phyloP scores from a whole-genome alignment of 495 filamentous ascomycete species.

The Neurospora sp. region DNA sequence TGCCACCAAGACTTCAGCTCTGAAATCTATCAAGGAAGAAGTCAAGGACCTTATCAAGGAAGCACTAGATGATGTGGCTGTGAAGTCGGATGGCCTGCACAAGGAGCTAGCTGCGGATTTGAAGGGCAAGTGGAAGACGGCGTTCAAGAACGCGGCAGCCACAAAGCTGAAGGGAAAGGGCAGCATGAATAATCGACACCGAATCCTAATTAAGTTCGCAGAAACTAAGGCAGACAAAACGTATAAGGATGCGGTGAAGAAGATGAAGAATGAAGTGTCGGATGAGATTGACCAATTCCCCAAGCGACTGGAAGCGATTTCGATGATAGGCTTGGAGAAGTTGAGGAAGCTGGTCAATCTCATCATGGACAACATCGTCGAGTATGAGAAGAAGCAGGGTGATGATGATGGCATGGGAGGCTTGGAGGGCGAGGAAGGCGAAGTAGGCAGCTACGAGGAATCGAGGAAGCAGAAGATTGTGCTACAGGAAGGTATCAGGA shows the following conservation, averaged over 20 bases:
- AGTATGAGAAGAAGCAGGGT: not conserved
- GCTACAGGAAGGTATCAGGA: not conserved
- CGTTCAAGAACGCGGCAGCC: conserved; percentile 1
- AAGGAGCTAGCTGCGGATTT: not conserved
- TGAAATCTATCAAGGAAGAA: not conserved
- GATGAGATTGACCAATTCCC: not conserved
- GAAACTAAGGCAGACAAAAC: too few species aligned
- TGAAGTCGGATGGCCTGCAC: not conserved
- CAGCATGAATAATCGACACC: not conserved
- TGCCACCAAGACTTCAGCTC: too few species aligned
- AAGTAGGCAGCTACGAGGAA: not conserved
- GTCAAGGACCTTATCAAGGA: not conserved
- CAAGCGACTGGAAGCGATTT: not conserved
- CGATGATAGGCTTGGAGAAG: not conserved
- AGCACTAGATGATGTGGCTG: not conserved
- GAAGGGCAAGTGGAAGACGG: not conserved
- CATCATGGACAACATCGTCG: conserved; percentile 4
- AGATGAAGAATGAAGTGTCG: not conserved
- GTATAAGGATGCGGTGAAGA: not conserved
- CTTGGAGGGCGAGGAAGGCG: not conserved
- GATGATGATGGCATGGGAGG: not conserved
- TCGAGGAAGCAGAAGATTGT: not conserved
- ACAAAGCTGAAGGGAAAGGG: not conserved
- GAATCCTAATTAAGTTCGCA: too few species aligned
- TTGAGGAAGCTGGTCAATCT: not conserved